phyloP scores from a whole-genome alignment of 495 filamentous ascomycete species.

The Physcia stellaris region DNA sequence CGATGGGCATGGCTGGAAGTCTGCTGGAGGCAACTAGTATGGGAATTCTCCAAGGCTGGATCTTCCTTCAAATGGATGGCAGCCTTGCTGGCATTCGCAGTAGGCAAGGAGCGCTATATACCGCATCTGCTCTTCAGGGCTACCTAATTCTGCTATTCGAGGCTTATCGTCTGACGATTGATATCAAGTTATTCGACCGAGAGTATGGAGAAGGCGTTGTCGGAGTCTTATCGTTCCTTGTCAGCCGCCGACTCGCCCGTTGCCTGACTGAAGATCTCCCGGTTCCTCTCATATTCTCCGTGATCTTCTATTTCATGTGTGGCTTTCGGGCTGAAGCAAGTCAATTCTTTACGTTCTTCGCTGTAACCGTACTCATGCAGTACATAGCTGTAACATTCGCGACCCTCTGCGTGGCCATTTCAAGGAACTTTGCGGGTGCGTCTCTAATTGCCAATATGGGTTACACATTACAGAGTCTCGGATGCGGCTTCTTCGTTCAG shows the following conservation, averaged over 20 bases:
- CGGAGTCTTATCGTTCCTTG: slow-evolving; percentile 47
- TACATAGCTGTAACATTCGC: slow-evolving; percentile 53
- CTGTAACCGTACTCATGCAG: slow-evolving; percentile 47
- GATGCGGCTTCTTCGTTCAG: slow-evolving; percentile 60
- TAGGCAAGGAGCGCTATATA: slow-evolving; percentile 55
- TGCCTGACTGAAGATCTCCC: slow-evolving; percentile 53
- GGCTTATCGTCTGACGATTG: slow-evolving; percentile 53
- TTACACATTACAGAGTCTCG: slow-evolving; percentile 56
- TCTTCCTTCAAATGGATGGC: slow-evolving; percentile 47
- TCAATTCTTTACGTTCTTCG: slow-evolving; percentile 58
- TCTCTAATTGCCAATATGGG: slow-evolving; percentile 51
- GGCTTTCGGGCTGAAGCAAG: slow-evolving; percentile 45
- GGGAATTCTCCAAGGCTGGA: slow-evolving; percentile 55
- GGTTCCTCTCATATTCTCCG: slow-evolving; percentile 50
- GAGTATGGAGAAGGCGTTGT: slow-evolving; percentile 59
- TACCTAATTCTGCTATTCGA: slow-evolving; percentile 64
- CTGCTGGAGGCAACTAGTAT: slow-evolving; percentile 51
- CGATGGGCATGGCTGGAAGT: slow-evolving; percentile 54
- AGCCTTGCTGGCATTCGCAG: slow-evolving; percentile 51
- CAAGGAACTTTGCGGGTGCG: slow-evolving; percentile 47
- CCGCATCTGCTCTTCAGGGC: slow-evolving; percentile 49
- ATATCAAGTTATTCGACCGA: slow-evolving; percentile 61
- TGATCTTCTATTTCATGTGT: slow-evolving; percentile 65
- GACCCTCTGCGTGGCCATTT: slow-evolving; percentile 41
- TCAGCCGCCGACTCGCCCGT: slow-evolving; percentile 51